Percentiles rank a stretch among this genome's conserved stretches.
Conservation (phyloP, 768 basidiomycete species). For the Tricholoma sp. region DNA sequence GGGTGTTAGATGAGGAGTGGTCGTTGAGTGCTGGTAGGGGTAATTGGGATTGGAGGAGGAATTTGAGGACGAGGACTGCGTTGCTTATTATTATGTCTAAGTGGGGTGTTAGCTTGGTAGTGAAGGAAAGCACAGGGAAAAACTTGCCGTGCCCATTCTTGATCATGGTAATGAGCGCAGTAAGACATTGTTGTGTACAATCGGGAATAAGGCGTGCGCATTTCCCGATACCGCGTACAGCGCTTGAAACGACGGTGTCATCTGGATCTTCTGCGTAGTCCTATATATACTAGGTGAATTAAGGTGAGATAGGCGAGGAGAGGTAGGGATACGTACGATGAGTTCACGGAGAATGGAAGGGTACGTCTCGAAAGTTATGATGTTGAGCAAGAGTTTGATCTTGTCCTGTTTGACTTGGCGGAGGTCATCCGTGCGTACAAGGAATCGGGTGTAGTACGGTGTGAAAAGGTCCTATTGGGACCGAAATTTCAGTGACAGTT, state of each 20-base stretch:
- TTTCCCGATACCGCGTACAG: slow-evolving; percentile 75
- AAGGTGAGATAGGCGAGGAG: neutral
- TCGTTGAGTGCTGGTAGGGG: slow-evolving; percentile 13
- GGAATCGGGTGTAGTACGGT: slow-evolving; percentile 58
- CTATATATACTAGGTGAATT: slow-evolving; percentile 35
- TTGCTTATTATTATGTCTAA: slow-evolving; percentile 73
- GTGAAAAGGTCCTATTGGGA: slow-evolving; percentile 54
- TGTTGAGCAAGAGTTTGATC: slow-evolving; percentile 62
- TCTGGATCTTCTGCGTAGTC: slow-evolving; percentile 79
- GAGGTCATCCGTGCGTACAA: slow-evolving; percentile 65
- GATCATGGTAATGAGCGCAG: slow-evolving; percentile 74
- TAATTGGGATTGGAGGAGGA: slow-evolving; percentile 70
- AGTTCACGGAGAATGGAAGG: slow-evolving; percentile 76
- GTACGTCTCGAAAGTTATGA: slow-evolving; percentile 65
- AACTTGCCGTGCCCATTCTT: slow-evolving; percentile 66
- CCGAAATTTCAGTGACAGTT: neutral
- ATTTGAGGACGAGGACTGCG: slow-evolving; percentile 82
- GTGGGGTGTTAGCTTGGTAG: neutral
- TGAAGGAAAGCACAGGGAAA: neutral
- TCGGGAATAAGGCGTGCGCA: slow-evolving; percentile 69
- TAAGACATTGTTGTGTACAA: slow-evolving; percentile 65
- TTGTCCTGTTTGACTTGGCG: slow-evolving; percentile 68
- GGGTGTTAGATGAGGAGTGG: too few species aligned
- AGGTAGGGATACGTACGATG: slow-evolving; percentile 49
- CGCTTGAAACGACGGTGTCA: slow-evolving; percentile 62